phyloP scores from a whole-genome alignment of 805 yeast genomes.

The Candida ortonii region DNA sequence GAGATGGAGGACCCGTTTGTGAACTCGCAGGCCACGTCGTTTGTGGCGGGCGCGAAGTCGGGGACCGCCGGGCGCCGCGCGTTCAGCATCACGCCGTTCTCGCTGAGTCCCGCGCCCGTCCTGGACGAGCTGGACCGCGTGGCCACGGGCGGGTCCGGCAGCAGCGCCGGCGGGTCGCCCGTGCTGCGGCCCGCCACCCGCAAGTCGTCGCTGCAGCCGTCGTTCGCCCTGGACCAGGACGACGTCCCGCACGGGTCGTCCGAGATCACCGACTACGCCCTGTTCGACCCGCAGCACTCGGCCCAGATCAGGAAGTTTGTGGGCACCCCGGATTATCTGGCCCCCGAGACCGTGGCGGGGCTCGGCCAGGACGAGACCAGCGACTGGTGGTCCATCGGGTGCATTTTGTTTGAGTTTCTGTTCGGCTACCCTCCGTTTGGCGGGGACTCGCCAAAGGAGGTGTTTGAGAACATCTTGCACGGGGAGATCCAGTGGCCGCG shows the following conservation, averaged over 20 bases:
- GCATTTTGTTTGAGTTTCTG: constrained; percentile 86
- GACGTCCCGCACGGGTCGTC: constrained; percentile 29
- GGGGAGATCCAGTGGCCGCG: constrained; percentile 85
- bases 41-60: constrained; percentile 8
- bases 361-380: constrained; percentile 76
- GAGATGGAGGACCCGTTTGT: constrained; percentile 22
- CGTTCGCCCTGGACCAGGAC: constrained; percentile 52
- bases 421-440: constrained; percentile 96
- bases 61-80: constrained; percentile 10
- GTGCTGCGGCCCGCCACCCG: constrained; percentile 44
- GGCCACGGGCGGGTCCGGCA: constrained; percentile 37
- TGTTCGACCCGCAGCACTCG: constrained; percentile 61
- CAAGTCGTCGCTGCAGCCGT: constrained; percentile 53
- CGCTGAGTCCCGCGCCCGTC: constrained; percentile 22
- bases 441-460: constrained; percentile 71
- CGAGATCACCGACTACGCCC: constrained; percentile 46
- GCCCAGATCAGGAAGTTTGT: constrained; percentile 66
- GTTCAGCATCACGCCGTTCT: constrained; percentile 26
- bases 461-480: constrained; percentile 74
- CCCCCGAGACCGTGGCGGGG: constrained; percentile 93
- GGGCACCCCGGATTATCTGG: constrained; percentile 96
- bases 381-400: constrained; percentile 99
- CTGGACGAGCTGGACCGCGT: constrained; percentile 22
- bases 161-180: constrained; percentile 44
- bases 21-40: constrained; percentile 12